A percentile compares a stretch with the other conserved stretches of the same genome.
phyloP scores from a whole-genome alignment of 306 rosid species.

The Boehmeria nivea region DNA sequence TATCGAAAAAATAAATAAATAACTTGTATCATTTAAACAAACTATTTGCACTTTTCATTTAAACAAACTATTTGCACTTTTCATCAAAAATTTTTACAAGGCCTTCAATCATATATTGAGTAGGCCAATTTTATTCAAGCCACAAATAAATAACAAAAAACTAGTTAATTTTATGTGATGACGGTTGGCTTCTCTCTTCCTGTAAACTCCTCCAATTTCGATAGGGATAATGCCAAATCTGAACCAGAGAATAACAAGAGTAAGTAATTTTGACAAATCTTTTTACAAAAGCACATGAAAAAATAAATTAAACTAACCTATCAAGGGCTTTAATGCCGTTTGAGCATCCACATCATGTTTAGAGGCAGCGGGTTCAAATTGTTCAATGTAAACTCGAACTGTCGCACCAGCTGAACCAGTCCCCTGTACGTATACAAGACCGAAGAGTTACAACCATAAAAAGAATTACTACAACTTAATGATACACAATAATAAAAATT shows the following conservation, averaged over 20 bases:
- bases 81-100: too few species aligned
- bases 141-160: too few species aligned
- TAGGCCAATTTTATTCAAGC: too few species aligned
- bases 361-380: slow-evolving; percentile 70
- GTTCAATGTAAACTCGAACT: slow-evolving; percentile 82
- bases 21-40: too few species aligned
- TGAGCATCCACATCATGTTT: slow-evolving; percentile 90
- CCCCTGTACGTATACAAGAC: slow-evolving; percentile 46
- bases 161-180: slow-evolving; percentile 71
- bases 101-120: too few species aligned
- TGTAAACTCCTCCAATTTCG: slow-evolving; percentile 85
- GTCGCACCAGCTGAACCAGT: slow-evolving; percentile 99
- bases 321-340: slow-evolving; percentile 70
- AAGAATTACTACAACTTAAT: not conserved
- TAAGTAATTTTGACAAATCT: slow-evolving; percentile 1
- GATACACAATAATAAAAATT: not conserved
- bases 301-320: slow-evolving; percentile 45
- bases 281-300: not conserved
- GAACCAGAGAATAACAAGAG: slow-evolving; percentile 8
- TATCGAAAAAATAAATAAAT: too few species aligned
- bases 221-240: slow-evolving; percentile 85
- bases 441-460: slow-evolving; percentile 8
- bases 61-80: too few species aligned
- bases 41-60: too few species aligned
- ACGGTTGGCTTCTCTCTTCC: slow-evolving; percentile 96